Evolutionary conservation across 2,329 filamentous ascomycete genomes (phyloP).

Genomic region (Arthroderma sp.): DNA sequence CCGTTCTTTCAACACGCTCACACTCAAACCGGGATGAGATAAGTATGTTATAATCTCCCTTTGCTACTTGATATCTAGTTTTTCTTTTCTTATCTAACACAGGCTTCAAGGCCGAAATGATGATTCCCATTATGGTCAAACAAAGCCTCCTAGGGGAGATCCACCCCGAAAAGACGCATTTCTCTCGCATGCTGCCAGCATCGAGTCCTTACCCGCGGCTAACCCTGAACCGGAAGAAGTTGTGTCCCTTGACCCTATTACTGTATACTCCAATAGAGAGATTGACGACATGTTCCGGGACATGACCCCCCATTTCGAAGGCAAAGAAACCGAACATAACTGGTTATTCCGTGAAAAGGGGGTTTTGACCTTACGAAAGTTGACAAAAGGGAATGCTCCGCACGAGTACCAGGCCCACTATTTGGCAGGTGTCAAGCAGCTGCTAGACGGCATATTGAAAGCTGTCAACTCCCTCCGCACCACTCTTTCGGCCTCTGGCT

Average conservation of each 20-base stretch:
- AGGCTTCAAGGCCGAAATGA: slow-evolving; percentile 3
- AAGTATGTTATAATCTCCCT: slow-evolving; percentile 10
- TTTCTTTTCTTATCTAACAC: background rate
- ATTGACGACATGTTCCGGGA: slow-evolving; percentile 76
- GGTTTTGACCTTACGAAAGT: slow-evolving; percentile 59
- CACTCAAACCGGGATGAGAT: slow-evolving; percentile 11
- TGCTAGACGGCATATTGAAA: slow-evolving; percentile 84
- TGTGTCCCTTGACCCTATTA: slow-evolving; percentile 64
- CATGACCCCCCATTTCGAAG: slow-evolving; percentile 74
- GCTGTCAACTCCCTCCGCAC: slow-evolving; percentile 72
- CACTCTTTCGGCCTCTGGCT: slow-evolving; percentile 78
- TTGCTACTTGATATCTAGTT: background rate
- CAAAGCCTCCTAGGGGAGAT: slow-evolving; percentile 6
- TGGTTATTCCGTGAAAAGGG: slow-evolving; percentile 80
- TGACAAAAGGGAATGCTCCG: slow-evolving; percentile 73
- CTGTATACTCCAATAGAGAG: slow-evolving; percentile 72
- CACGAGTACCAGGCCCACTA: slow-evolving; percentile 63
- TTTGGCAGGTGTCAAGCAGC: slow-evolving; percentile 54
- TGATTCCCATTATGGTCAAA: slow-evolving; percentile 5
- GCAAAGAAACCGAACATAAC: slow-evolving; percentile 79
- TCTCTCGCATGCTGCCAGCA: slow-evolving; percentile 11
- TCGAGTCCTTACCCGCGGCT: slow-evolving; percentile 12
- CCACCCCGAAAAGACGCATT: slow-evolving; percentile 9
- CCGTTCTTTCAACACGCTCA: slow-evolving; percentile 14
- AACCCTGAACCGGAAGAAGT: slow-evolving; percentile 37